Evolutionary conservation across 2,329 filamentous ascomycete genomes (phyloP).

Genomic region (Trichoderma harzianum): DNA sequence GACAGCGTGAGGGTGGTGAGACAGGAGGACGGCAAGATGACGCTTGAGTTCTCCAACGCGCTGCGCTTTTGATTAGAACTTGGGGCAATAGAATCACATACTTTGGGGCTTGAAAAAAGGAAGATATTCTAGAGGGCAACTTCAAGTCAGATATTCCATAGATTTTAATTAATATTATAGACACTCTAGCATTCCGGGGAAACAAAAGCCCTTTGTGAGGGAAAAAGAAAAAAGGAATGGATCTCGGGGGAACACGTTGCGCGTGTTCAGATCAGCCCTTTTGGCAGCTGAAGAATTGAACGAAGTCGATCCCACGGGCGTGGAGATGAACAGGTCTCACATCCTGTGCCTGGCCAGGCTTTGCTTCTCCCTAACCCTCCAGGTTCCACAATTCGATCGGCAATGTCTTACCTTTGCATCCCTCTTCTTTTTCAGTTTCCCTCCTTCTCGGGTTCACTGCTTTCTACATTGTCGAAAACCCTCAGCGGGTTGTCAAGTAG

Average conservation of each 20-base stretch:
- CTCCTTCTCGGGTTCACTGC: neutral
- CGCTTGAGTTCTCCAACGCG: slow-evolving; percentile 65
- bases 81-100: neutral
- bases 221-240: neutral
- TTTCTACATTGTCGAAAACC: neutral
- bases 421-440: neutral
- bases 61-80: slow-evolving; percentile 34
- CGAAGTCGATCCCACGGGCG: neutral
- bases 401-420: neutral
- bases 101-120: neutral
- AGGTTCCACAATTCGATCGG: neutral
- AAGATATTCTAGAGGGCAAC: neutral
- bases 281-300: neutral
- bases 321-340: neutral
- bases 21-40: slow-evolving; percentile 55
- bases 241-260: neutral
- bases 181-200: neutral
- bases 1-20: slow-evolving; percentile 65
- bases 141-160: neutral
- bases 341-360: neutral
- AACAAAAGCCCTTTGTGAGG: neutral
- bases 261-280: slow-evolving; percentile 3
- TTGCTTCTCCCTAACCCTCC: neutral
- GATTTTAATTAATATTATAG: neutral
- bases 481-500: neutral